A percentile compares a stretch with the other conserved stretches of the same genome.
These are phyloP conservation scores for Arabidopsis arenosa DNA, from an alignment of 345 rosid genomes.

Conservation along the genomic window DNA sequence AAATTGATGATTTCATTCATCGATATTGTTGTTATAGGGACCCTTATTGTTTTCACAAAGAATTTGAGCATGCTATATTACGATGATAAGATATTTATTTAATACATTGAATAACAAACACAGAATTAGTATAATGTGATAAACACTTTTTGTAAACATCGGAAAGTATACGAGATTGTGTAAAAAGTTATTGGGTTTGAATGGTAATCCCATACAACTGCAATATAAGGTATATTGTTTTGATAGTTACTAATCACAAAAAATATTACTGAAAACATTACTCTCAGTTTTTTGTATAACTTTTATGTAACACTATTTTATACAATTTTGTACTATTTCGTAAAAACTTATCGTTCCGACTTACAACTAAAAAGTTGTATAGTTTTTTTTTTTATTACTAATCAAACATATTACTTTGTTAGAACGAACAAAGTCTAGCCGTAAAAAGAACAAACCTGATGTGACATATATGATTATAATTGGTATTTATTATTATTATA, in stretches of 20 bases:
- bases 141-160: background rate
- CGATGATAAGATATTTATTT: slow-evolving; percentile 7
- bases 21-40: slow-evolving; percentile 3
- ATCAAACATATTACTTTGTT: background rate
- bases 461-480: slow-evolving; percentile 34
- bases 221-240: too few species aligned
- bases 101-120: background rate
- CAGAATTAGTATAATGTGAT: background rate
- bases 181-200: background rate
- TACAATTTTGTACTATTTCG: too few species aligned
- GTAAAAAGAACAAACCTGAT: slow-evolving; percentile 41
- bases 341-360: too few species aligned
- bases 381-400: too few species aligned
- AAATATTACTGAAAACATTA: too few species aligned
- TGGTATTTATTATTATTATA: background rate
- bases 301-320: too few species aligned
- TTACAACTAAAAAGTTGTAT: too few species aligned
- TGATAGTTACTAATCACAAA: too few species aligned
- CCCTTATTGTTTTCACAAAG: slow-evolving; percentile 27
- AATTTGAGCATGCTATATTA: slow-evolving; percentile 16
- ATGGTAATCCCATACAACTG: too few species aligned
- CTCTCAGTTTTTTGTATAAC: too few species aligned
- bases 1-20: slow-evolving; percentile 28
- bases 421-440: slow-evolving; percentile 1
- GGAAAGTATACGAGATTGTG: slow-evolving; percentile 12